Percentiles rank a stretch among this genome's conserved stretches.
These are phyloP conservation scores for Corylus avellana DNA, from an alignment of 306 rosid genomes.

Conservation along the genomic window DNA sequence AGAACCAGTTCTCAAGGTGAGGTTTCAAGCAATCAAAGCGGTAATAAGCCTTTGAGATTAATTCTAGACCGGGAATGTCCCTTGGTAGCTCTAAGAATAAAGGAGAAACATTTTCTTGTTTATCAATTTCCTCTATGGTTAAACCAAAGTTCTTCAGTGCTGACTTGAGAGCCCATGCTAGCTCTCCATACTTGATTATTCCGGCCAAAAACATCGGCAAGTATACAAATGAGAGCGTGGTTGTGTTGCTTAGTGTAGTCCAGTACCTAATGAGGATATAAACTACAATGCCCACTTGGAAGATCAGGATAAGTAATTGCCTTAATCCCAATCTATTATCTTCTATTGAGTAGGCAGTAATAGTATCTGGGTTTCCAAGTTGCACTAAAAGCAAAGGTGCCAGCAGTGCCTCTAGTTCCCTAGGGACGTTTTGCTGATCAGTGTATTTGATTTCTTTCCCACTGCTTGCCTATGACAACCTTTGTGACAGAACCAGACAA, in stretches of 20 bases:
- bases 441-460: constrained; percentile 41
- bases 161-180: constrained; percentile 63
- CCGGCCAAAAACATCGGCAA: constrained; percentile 56
- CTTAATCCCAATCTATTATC: constrained; percentile 58
- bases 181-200: constrained; percentile 63
- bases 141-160: constrained; percentile 46
- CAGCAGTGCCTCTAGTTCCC: constrained; percentile 47
- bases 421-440: constrained; percentile 35
- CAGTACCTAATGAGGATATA: constrained; percentile 59
- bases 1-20: constrained; percentile 56
- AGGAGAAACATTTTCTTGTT: constrained; percentile 41
- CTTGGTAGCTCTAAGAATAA: constrained; percentile 43
- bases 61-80: constrained; percentile 42
- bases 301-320: constrained; percentile 43
- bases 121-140: constrained; percentile 41
- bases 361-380: constrained; percentile 65
- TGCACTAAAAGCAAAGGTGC: constrained; percentile 66
- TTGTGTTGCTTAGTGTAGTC: constrained; percentile 28
- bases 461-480: constrained; percentile 56
- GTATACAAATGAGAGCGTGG: constrained; percentile 48
- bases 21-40: constrained; percentile 60
- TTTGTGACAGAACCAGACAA: constrained; percentile 50
- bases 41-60: constrained; percentile 64
- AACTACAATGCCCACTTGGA: constrained; percentile 55
- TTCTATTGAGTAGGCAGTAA: constrained; percentile 71